Conservation (phyloP, 805 yeast genomes). For the Nakazawaea sp. region DNA sequence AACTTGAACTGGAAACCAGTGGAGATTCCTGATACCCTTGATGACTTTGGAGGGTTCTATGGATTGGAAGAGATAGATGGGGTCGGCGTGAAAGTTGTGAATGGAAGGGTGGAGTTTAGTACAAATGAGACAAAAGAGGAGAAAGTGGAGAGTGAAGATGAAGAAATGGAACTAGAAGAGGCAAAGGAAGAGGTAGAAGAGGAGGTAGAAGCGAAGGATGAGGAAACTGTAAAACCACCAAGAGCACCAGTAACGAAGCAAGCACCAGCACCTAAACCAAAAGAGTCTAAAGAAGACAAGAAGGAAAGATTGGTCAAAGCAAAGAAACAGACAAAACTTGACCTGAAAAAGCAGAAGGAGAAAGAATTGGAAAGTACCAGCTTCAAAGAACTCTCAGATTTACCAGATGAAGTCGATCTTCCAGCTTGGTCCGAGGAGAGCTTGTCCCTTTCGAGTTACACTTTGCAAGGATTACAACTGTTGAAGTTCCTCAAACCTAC, state of each 20-base stretch:
- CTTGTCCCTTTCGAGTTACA: conserved; percentile 41
- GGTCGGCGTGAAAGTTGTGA: conserved; percentile 68
- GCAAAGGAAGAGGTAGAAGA: conserved; percentile 17
- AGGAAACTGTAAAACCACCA: conserved; percentile 11
- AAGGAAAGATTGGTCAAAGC: conserved; percentile 6
- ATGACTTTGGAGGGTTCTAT: conserved; percentile 84
- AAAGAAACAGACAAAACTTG: conserved; percentile 10
- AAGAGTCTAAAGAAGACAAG: conserved; percentile 10
- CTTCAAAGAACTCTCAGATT: conserved; percentile 8
- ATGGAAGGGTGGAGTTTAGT: conserved; percentile 62
- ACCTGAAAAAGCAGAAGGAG: conserved; percentile 23
- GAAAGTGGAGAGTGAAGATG: conserved; percentile 16
- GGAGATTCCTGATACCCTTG: conserved; percentile 74
- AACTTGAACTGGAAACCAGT: conserved; percentile 74
- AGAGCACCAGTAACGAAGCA: conserved; percentile 5
- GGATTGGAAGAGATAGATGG: conserved; percentile 95
- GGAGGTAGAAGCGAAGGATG: conserved; percentile 13
- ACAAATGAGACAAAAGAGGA: conserved; percentile 26
- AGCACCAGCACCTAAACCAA: background rate
- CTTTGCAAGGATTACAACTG: conserved; percentile 53
- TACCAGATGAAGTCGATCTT: conserved; percentile 31
- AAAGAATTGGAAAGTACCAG: conserved; percentile 9
- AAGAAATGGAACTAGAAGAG: conserved; percentile 13
- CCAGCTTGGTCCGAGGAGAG: conserved; percentile 56
- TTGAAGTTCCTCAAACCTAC: conserved; percentile 69